Conservation (phyloP, 208 protist genomes). For the Perkinsela sp. region DNA sequence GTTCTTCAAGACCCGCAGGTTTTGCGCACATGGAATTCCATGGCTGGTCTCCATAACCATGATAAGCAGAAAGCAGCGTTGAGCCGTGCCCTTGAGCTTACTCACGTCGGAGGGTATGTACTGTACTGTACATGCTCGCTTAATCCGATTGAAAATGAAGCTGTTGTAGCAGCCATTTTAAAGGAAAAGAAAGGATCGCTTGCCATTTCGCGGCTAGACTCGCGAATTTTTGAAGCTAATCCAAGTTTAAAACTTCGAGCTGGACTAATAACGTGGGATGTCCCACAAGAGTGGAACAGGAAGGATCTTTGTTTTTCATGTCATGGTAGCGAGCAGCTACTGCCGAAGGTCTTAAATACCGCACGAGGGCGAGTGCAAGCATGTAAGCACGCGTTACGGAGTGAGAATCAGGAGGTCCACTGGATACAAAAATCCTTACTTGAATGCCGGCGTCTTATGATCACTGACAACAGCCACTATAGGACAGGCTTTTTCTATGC, state of each 20-base stretch:
- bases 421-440: not conserved
- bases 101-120: conserved; percentile 29
- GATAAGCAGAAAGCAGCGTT: conserved; percentile 30
- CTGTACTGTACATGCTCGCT: conserved; percentile 83
- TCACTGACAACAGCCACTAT: not conserved
- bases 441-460: not conserved
- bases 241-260: not conserved
- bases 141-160: conserved; percentile 85
- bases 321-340: not conserved
- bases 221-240: too few relatives aligned
- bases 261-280: conserved; percentile 4
- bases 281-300: not conserved
- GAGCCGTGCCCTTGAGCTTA: conserved; percentile 20
- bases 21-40: conserved; percentile 46
- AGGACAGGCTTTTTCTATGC: not conserved
- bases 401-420: not conserved
- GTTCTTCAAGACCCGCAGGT: conserved; percentile 17
- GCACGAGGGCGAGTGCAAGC: not conserved
- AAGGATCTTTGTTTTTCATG: not conserved
- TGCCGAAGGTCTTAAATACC: not conserved
- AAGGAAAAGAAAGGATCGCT: not conserved
- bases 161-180: conserved; percentile 52
- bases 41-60: conserved; percentile 9
- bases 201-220: not conserved
- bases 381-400: not conserved